Conservation (phyloP, 2,329 filamentous ascomycete species). For the Nigrograna mackinnonii region DNA sequence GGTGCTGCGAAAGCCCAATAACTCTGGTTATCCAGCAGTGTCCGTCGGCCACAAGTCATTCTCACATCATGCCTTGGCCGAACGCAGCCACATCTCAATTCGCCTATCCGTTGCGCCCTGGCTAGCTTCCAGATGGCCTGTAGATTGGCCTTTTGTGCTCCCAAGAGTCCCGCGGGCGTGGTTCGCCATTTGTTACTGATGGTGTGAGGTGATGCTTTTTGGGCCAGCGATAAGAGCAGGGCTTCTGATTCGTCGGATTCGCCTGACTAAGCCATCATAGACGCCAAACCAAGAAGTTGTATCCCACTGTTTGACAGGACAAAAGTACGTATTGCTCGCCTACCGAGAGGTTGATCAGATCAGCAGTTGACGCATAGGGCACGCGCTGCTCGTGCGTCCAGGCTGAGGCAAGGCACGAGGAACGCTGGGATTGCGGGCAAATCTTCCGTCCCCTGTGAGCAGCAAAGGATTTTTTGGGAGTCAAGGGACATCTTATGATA, state of each 20-base stretch:
- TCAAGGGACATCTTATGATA: too few species aligned
- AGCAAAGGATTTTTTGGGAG: too few species aligned
- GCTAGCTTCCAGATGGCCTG: constrained; percentile 3
- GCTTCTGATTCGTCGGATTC: constrained; percentile 29
- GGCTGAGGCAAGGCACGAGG: constrained; percentile 23
- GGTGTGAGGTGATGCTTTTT: constrained; percentile 36
- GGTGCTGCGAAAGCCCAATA: too few species aligned
- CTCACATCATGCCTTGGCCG: constrained; percentile 7
- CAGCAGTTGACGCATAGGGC: neutral
- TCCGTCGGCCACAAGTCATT: too few species aligned
- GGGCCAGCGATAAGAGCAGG: constrained; percentile 25
- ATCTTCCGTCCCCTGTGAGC: too few species aligned
- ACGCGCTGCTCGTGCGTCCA: constrained; percentile 5
- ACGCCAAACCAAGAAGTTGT: constrained; percentile 13
- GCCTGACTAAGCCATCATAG: constrained; percentile 19
- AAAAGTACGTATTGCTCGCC: constrained; percentile 14
- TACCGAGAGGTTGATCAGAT: constrained; percentile 10
- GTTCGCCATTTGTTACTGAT: constrained; percentile 23
- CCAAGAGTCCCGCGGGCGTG: constrained; percentile 2
- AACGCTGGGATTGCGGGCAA: constrained; percentile 10
- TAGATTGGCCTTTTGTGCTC: neutral
- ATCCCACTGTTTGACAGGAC: constrained; percentile 24
- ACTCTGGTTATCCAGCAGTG: too few species aligned
- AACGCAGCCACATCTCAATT: constrained; percentile 10
- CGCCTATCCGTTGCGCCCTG: constrained; percentile 8